Evolutionary conservation across 192 early-diverging fungal genomes (phyloP), one percentile per base, ranked within the genome.

Genomic region (Rhizoclosmatium sp.): DNA sequence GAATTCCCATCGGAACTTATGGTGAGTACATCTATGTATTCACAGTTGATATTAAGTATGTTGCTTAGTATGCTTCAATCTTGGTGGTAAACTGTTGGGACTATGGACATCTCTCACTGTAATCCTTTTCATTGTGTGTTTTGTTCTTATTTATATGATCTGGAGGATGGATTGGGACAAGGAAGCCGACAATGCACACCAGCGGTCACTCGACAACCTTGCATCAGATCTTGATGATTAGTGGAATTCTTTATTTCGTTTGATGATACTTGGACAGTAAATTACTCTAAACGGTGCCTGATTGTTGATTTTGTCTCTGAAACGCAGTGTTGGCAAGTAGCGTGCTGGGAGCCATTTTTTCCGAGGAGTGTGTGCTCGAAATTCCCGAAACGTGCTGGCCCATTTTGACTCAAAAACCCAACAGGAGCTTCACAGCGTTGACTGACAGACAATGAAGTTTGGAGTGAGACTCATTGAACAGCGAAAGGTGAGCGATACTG

Each of bases 31-130:
- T 9, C 41, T 23, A 21, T 31, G 14, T 0, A 5, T 46, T 21
- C 42, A 19, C 65, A 88, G 21, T 75, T 94, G 14, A 93, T 87
- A 3, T 71, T 94, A 54, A 5, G 19, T 91, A 19, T 90, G 87
- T 4, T 78, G 89, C 16, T 47, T 88, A 45, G 56, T 77, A 1
- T 81, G 84, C 23, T 89, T 89, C 69, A 54, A 70, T 23, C 75
- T 73, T 16, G 64, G 76, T 5, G 21, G 81, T 68, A 80, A 77
- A 60, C 44, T 88, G 4, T 40, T 79, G 2, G 87, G 87, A 4
- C 77, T 88, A 31, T 88, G 87, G 87, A 62, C 83, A 3, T 85
- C 85, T 3, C 78, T 88, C 19, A 86, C 87, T 0, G 54, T 83
- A 7, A 83, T 64, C 21, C 81, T 93, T 56, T 86, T 93, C 40